A percentile compares a stretch with the other conserved stretches of the same genome.
phyloP scores from a whole-genome alignment of 441 rosid species.

The Hypseocharis bilobata region DNA sequence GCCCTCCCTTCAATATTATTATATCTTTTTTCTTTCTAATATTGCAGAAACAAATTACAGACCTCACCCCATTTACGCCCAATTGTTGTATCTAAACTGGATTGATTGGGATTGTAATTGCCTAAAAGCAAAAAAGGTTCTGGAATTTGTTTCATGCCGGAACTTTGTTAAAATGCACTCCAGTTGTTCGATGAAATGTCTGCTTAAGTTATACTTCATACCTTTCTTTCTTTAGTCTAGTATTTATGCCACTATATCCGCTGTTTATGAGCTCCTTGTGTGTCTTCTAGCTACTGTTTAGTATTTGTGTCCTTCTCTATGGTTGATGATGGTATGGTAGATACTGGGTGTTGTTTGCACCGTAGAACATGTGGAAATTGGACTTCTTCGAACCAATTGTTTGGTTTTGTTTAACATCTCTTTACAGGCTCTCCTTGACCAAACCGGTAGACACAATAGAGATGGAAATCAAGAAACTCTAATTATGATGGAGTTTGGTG shows the following conservation, averaged over 20 bases:
- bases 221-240: no score
- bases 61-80: background rate
- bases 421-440: no score
- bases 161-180: background rate
- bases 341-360: background rate
- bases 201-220: background rate
- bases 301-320: background rate
- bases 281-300: background rate
- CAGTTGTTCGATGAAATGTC: slow-evolving; percentile 1
- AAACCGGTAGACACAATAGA: background rate
- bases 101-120: background rate
- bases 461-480: no score
- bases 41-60: background rate
- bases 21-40: no score
- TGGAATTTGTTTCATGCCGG: background rate
- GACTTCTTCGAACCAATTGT: no score
- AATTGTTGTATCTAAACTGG: background rate
- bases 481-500: background rate
- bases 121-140: no score
- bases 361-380: no score
- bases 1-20: no score
- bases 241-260: background rate
- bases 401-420: no score
- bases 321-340: background rate
- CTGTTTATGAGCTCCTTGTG: background rate